Conservation (phyloP, 306 rosid genomes). For the Prunus mongolica region DNA sequence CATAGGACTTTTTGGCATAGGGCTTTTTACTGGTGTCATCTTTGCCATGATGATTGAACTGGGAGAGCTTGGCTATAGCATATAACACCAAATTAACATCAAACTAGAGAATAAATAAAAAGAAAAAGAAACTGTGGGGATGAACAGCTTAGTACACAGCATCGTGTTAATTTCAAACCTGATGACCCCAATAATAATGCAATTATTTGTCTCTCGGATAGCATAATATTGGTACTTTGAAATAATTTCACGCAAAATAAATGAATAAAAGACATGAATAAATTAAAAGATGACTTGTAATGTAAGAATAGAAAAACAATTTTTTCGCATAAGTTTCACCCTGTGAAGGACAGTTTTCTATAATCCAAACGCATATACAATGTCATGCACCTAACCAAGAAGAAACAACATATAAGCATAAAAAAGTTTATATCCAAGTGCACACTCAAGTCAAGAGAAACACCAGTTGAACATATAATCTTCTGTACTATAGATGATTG, state of each 20-base stretch:
- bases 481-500: neutral
- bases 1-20: conserved; percentile 18
- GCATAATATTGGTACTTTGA: neutral
- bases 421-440: neutral
- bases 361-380: neutral
- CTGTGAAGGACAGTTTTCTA: conserved; percentile 2
- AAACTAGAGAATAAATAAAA: neutral
- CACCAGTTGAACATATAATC: neutral
- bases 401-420: neutral
- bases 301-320: neutral
- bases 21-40: conserved; percentile 43
- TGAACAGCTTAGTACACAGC: neutral
- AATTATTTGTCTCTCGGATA: neutral
- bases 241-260: neutral
- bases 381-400: neutral
- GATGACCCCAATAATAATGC: neutral
- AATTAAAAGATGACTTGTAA: neutral
- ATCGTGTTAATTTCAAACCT: neutral
- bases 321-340: neutral
- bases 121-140: neutral
- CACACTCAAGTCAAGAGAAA: neutral
- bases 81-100: conserved; percentile 1
- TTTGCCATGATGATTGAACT: conserved; percentile 42
- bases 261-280: neutral
- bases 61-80: conserved; percentile 6